Percentiles rank a stretch among this genome's conserved stretches.
These are phyloP conservation scores for Phanerodontia chrysosporium DNA, from an alignment of 768 basidiomycete species.

Conservation along the genomic window DNA sequence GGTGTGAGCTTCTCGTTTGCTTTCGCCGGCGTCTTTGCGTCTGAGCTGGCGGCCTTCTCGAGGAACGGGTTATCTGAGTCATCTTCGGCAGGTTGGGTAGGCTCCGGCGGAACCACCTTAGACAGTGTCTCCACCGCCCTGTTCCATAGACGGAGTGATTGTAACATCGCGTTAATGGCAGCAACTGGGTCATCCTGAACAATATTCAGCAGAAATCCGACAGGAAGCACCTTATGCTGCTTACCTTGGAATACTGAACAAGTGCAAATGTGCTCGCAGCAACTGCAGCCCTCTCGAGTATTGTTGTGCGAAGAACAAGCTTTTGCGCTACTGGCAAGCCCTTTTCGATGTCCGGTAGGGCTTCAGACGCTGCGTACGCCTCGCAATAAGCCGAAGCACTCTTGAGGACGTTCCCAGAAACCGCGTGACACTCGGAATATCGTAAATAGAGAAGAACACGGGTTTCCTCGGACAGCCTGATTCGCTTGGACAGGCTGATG, in stretches of 20 bases:
- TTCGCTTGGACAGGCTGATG: conserved; percentile 40
- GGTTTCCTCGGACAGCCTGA: conserved; percentile 46
- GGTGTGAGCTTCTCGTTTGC: background rate
- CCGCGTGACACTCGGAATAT: conserved; percentile 61
- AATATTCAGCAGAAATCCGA: background rate
- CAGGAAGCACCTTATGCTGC: too few species aligned
- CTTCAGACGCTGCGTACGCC: conserved; percentile 45
- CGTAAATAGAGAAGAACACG: conserved; percentile 55
- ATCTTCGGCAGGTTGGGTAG: conserved; percentile 21
- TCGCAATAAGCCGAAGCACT: conserved; percentile 58
- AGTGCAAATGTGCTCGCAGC: conserved; percentile 67
- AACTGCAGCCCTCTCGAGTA: conserved; percentile 65
- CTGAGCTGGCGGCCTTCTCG: conserved; percentile 17
- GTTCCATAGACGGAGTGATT: conserved; percentile 76
- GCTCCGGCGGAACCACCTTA: conserved; percentile 45
- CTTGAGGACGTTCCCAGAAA: conserved; percentile 51
- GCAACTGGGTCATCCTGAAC: conserved; percentile 56
- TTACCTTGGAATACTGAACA: conserved; percentile 65
- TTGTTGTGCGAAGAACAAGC: conserved; percentile 53
- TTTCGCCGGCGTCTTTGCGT: background rate
- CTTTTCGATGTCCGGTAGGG: conserved; percentile 41
- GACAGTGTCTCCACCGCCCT: conserved; percentile 67
- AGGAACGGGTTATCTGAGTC: conserved; percentile 60
- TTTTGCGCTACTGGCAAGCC: conserved; percentile 47
- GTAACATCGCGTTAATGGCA: conserved; percentile 56